phyloP scores from a whole-genome alignment of 163 green algal species.

The Trebouxia gelatinosa region DNA sequence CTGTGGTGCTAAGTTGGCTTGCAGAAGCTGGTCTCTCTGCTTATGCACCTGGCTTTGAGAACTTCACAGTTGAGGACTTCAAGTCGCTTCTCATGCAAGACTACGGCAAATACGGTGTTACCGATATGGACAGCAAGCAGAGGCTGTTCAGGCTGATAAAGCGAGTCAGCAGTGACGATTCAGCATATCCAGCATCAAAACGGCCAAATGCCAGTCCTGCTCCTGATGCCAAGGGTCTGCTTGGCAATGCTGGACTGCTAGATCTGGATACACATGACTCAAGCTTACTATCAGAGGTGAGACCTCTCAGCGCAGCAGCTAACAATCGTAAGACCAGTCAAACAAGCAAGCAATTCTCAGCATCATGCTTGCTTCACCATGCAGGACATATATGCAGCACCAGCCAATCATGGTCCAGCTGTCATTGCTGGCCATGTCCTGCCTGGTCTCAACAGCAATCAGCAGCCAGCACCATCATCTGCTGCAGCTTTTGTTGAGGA shows the following conservation, averaged over 20 bases:
- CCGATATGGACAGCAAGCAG: slow-evolving; percentile 69
- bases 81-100: slow-evolving; percentile 60
- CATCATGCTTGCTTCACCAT: too few relatives aligned
- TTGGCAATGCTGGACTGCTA: slow-evolving; percentile 46
- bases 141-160: slow-evolving; percentile 70
- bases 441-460: neutral
- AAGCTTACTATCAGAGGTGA: slow-evolving; percentile 49
- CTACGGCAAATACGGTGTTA: slow-evolving; percentile 68
- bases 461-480: neutral
- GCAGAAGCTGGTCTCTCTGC: slow-evolving; percentile 40
- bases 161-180: slow-evolving; percentile 22
- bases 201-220: neutral
- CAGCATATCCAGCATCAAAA: slow-evolving; percentile 18
- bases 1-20: slow-evolving; percentile 42
- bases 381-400: slow-evolving; percentile 10
- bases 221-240: slow-evolving; percentile 26
- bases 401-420: slow-evolving; percentile 15
- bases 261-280: slow-evolving; percentile 65
- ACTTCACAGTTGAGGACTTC: slow-evolving; percentile 42
- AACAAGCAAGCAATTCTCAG: neutral
- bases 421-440: slow-evolving; percentile 16
- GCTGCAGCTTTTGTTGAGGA: slow-evolving; percentile 33
- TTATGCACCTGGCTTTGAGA: slow-evolving; percentile 40
- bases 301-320: too few relatives aligned
- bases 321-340: too few relatives aligned